A percentile compares a stretch with the other conserved stretches of the same genome.
phyloP scores from a whole-genome alignment of 257 asterid species.

The Solanum appendiculatum region DNA sequence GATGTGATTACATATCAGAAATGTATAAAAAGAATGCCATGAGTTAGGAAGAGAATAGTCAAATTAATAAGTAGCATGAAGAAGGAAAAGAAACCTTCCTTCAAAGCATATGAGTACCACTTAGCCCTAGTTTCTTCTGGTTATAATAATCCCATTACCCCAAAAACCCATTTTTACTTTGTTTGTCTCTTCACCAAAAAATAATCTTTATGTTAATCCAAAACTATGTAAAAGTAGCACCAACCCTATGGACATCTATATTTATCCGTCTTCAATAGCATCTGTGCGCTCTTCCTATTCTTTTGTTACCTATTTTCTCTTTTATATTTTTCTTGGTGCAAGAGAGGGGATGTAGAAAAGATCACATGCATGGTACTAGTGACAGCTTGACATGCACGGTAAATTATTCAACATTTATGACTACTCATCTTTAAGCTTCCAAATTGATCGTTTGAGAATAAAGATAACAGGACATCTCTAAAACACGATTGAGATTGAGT shows the following conservation, averaged over 20 bases:
- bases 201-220: background rate
- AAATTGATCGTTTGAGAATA: background rate
- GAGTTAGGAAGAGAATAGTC: background rate
- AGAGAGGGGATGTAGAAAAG: background rate
- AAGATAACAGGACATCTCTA: background rate
- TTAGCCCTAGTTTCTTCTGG: background rate
- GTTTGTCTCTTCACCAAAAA: background rate
- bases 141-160: background rate
- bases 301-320: background rate
- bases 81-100: background rate
- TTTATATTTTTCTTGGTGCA: background rate
- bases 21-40: background rate
- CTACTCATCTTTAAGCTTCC: background rate
- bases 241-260: background rate
- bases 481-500: background rate
- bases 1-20: background rate
- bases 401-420: background rate
- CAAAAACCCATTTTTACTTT: background rate
- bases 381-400: background rate
- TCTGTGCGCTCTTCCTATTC: background rate
- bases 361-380: background rate
- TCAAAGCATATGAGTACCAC: background rate
- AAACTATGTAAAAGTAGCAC: background rate
- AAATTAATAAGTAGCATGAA: background rate
- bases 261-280: background rate